Base-by-base conservation (phyloP, 495 filamentous ascomycete species). In the Penicillium odoratum region DNA sequence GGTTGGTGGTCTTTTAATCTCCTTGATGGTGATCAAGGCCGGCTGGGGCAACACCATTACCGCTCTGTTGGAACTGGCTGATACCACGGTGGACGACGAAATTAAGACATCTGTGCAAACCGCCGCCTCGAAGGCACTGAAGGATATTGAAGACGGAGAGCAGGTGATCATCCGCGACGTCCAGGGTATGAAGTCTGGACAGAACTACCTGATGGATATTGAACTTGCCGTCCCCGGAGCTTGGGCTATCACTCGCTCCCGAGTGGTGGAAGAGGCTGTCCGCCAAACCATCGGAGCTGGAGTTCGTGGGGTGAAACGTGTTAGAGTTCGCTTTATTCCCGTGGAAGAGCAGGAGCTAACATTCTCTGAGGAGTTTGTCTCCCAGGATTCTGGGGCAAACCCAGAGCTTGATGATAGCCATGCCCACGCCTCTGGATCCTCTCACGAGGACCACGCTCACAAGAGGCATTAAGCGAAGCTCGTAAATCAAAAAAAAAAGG, bases 161-260 rank as follows among this genome's bases (percentile, higher is more conserved):
- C 59, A 70, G 6, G 79, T 92, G 15, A 81, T 88, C 60, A 63
- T 91, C 28, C 79, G 85, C 13, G 87, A 89, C 30, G 83, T 98
- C 4, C 87, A 89, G 44, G 94, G 94, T 52, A 80, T 96, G 66
- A 98, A 98, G 69, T 89, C 88, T 3, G 94, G 94, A 29, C 94
- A 97, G 74, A 98, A 96, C 71, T 97, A 94, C 58, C 77, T 97
- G 5, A 85, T 97, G 65, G 93, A 97, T 62, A 60, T 98, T 29
- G 90, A 94, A 65, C 69, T 97, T 43, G 89, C 84, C 25, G 88
- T 93, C 33, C 90, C 92, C 0, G 81, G 75, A 3, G 70, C 72
- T 16, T 92, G 87, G 88, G 85, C 88, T 0, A 75, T 98, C 7
- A 82, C 83, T 56, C 81, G 85, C 31, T 85, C 86, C 0, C 72